Evolutionary conservation across 306 rosid species (phyloP).

Genomic region (Cicer bijugum): DNA sequence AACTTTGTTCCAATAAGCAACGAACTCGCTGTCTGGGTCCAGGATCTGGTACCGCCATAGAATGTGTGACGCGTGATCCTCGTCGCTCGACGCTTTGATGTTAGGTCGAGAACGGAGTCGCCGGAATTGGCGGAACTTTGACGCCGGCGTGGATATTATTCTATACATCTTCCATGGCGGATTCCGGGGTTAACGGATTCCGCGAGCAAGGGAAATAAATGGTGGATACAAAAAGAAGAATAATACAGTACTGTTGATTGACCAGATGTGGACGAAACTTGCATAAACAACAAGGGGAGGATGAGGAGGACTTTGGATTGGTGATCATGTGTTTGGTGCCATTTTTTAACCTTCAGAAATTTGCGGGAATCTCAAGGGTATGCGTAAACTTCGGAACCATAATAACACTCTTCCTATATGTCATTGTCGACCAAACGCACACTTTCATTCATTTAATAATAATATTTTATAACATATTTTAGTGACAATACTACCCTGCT

Average conservation of each 20-base stretch:
- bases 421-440: no score
- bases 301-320: no score
- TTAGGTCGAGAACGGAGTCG: slow-evolving; percentile 40
- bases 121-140: slow-evolving; percentile 67
- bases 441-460: no score
- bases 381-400: slow-evolving; percentile 31
- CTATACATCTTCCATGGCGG: slow-evolving; percentile 98
- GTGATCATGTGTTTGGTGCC: slow-evolving; percentile 14
- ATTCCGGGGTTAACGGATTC: slow-evolving; percentile 79
- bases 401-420: no score
- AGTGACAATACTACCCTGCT: no score
- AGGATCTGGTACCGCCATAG: slow-evolving; percentile 83
- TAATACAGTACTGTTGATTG: no score
- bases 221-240: neutral
- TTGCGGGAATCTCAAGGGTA: slow-evolving; percentile 54
- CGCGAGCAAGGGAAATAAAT: slow-evolving; percentile 46
- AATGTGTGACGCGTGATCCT: slow-evolving; percentile 57
- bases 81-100: slow-evolving; percentile 37
- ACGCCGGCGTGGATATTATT: slow-evolving; percentile 66
- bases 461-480: no score
- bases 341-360: slow-evolving; percentile 49
- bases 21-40: slow-evolving; percentile 83
- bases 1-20: slow-evolving; percentile 72
- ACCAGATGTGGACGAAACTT: no score
- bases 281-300: no score